These are phyloP conservation scores for Alectoria sarmentosa DNA, from an alignment of 495 filamentous ascomycete genomes.

Conservation along the genomic window DNA sequence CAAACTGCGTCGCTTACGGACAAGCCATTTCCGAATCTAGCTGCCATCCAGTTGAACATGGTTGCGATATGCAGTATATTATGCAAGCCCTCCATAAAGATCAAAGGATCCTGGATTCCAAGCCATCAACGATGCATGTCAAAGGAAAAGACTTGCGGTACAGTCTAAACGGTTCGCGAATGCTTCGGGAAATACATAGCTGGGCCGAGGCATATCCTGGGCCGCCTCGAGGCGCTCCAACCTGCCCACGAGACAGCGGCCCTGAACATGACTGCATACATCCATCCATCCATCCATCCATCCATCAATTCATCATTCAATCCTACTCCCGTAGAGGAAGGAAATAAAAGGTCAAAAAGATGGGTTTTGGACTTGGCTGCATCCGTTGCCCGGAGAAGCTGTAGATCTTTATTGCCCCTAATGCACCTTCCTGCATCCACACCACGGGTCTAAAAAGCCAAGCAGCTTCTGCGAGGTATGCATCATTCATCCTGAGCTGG, in stretches of 20 bases:
- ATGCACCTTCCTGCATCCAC: constrained; percentile 1
- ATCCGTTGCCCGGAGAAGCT: not conserved
- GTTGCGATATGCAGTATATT: not conserved
- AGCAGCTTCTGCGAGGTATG: constrained; percentile 5
- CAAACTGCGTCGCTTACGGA: not conserved
- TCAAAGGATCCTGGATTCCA: not conserved
- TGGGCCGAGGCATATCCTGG: not conserved
- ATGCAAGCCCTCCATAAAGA: constrained; percentile 4
- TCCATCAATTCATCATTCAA: not conserved
- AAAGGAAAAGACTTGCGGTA: not conserved
- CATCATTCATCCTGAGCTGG: not conserved
- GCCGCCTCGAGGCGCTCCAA: not conserved
- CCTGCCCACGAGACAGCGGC: not conserved
- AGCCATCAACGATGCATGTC: not conserved
- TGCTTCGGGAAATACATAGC: not conserved
- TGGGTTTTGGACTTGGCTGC: not conserved
- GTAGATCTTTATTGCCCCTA: constrained; percentile 1
- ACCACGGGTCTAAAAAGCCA: not conserved
- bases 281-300: not conserved
- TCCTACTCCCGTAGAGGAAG: not conserved
- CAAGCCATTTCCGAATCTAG: not conserved
- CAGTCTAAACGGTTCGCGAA: not conserved
- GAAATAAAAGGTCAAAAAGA: not conserved
- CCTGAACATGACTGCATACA: not conserved
- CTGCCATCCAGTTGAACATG: not conserved